phyloP scores from a whole-genome alignment of 2,329 filamentous ascomycete genomes.

The Helotiales sp. region DNA sequence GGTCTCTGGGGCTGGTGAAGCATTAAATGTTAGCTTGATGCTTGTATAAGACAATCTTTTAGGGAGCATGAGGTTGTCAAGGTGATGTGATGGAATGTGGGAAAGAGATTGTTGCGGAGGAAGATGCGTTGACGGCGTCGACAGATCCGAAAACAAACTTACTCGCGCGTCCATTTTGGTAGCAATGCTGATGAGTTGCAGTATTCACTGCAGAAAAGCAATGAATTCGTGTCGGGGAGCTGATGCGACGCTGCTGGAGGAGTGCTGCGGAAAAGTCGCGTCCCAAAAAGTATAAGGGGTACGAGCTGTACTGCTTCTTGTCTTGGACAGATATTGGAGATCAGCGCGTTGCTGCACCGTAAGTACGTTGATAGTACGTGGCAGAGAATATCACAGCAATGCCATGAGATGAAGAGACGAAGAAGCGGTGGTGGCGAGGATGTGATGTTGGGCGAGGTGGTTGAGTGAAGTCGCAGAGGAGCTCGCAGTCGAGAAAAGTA shows the following conservation, averaged over 20 bases:
- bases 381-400: conserved; percentile 10
- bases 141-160: conserved; percentile 27
- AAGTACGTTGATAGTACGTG: conserved; percentile 12
- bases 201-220: conserved; percentile 22
- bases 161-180: conserved; percentile 44
- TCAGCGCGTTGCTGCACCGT: conserved; percentile 8
- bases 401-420: conserved; percentile 15
- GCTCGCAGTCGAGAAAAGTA: background rate
- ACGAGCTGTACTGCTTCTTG: conserved; percentile 5
- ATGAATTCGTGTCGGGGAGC: conserved; percentile 13
- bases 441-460: background rate
- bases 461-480: background rate
- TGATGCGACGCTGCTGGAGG: conserved; percentile 19
- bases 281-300: conserved; percentile 27
- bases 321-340: conserved; percentile 4
- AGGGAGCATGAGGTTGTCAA: conserved; percentile 22
- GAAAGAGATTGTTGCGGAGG: conserved; percentile 13
- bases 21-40: conserved; percentile 31
- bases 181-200: conserved; percentile 24
- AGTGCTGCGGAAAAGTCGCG: conserved; percentile 24
- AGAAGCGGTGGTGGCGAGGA: conserved; percentile 9
- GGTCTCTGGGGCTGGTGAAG: conserved; percentile 66
- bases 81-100: conserved; percentile 25
- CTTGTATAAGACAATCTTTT: conserved; percentile 10
- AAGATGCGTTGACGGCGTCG: conserved; percentile 9